Evolutionary conservation across 2,329 filamentous ascomycete genomes (phyloP), one percentile per base, ranked within the genome.

Genomic region (Alternaria gansuensis): DNA sequence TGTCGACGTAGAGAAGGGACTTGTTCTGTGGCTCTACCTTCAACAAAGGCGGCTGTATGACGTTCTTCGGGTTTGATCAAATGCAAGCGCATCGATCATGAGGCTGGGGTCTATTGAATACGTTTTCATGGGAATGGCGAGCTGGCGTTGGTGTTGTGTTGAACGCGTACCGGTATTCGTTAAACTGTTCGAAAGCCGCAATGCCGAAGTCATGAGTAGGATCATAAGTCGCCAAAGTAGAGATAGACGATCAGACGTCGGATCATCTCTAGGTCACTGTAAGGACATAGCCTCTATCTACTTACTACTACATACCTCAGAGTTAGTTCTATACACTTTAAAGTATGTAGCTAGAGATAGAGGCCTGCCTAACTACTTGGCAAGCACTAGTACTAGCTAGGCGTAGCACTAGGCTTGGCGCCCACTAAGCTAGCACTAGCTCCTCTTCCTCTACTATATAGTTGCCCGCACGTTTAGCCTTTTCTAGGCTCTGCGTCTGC

Each of bases 161-260:
- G 34, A 41, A 52, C 7, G 46, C 33, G 11, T 50, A n/a, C n/a
- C n/a, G n/a, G n/a, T n/a, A 39, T 31, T 59, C 48, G n/a, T 57
- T 52, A 33, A 64, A 40, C 5, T 17, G 36, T 9, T 39, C 17
- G 29, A 64, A 54, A 2, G 34, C 23, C 4, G 17, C 7, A 3
- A 53, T 24, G 8, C 39, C 17, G 13, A 9, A 5, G 3, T 43
- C 40, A 17, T 34, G 13, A n/a, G 36, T 54, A n/a, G 66, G 63
- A 13, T 65, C 63, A 17, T 70, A 71, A 71, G 36, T 69, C 64
- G n/a, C 51, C 59, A 8, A 60, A 13, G 39, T 71, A 71, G 28
- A 68, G 41, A 39, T 62, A 70, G 3, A 60, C n/a, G 9, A 70
- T 50, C 29, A 70, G 48, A 17, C 65, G 62, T 26, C 62, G 54